A percentile compares a stretch with the other conserved stretches of the same genome.
These are phyloP conservation scores for Diaporthe sp. DNA, from an alignment of 2,329 filamentous ascomycete species.

Conservation along the genomic window DNA sequence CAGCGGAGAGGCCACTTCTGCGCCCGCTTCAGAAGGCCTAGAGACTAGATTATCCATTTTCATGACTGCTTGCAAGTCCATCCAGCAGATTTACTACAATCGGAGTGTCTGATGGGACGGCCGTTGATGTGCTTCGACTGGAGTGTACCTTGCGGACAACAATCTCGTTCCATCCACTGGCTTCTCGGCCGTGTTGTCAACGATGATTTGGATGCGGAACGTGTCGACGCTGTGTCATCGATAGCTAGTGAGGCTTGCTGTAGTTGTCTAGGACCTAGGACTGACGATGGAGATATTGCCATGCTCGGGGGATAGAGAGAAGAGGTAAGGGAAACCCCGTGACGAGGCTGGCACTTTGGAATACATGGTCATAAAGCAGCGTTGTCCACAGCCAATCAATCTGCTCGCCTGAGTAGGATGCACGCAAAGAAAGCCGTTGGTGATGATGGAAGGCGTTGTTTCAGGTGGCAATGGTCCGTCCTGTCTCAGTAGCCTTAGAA, in stretches of 20 bases:
- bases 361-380: neutral
- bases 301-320: neutral
- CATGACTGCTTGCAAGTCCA: neutral
- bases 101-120: neutral
- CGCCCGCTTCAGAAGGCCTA: neutral
- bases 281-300: neutral
- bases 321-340: neutral
- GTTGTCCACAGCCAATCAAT: neutral
- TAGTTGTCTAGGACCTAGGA: neutral
- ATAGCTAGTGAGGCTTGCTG: neutral
- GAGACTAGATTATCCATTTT: no score
- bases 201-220: neutral
- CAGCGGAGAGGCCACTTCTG: neutral
- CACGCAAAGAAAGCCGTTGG: neutral
- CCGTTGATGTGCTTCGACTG: neutral
- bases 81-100: neutral
- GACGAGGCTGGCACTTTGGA: neutral
- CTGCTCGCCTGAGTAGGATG: neutral
- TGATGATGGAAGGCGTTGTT: slow-evolving; percentile 15
- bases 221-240: neutral
- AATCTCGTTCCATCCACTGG: neutral
- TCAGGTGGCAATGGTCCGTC: slow-evolving; percentile 13
- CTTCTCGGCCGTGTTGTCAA: neutral
- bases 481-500: slow-evolving; percentile 2
- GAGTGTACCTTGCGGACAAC: neutral